These are phyloP conservation scores for Tuctoria greenei DNA, from an alignment of 176 grass and related monocot species.

Conservation along the genomic window DNA sequence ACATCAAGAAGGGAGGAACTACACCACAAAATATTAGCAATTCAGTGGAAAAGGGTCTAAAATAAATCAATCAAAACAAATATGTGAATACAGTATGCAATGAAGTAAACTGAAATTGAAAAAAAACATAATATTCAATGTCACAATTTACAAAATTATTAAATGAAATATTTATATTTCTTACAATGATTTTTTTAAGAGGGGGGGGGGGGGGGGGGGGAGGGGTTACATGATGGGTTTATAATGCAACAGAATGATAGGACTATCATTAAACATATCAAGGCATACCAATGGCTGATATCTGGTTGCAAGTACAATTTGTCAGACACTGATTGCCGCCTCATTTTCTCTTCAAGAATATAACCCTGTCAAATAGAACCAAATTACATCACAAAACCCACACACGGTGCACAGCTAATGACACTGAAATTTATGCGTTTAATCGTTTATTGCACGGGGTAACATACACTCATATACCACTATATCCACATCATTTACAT, in stretches of 20 bases:
- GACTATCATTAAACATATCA: neutral
- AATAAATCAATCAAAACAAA: constrained; percentile 26
- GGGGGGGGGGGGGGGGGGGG: too few relatives aligned
- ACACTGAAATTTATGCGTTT: constrained; percentile 4
- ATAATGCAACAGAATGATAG: constrained; percentile 2
- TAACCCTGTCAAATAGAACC: constrained; percentile 60
- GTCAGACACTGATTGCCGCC: constrained; percentile 58
- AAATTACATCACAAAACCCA: constrained; percentile 20
- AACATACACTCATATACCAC: neutral
- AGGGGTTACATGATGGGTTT: neutral
- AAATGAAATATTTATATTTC: neutral
- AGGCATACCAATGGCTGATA: constrained; percentile 71
- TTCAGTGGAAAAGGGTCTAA: neutral
- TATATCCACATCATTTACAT: neutral
- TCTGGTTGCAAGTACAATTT: constrained; percentile 60
- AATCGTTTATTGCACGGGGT: constrained; percentile 15
- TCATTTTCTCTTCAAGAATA: constrained; percentile 81
- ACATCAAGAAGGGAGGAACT: neutral
- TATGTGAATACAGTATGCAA: constrained; percentile 6
- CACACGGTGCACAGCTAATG: neutral
- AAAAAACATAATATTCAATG: neutral
- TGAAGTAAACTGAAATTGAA: constrained; percentile 4
- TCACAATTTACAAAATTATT: neutral
- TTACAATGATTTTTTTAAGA: constrained; percentile 5
- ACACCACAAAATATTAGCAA: constrained; percentile 1